Conservation (phyloP, 1,284 basidiomycete genomes). For the Ceratobasidium sp. region DNA sequence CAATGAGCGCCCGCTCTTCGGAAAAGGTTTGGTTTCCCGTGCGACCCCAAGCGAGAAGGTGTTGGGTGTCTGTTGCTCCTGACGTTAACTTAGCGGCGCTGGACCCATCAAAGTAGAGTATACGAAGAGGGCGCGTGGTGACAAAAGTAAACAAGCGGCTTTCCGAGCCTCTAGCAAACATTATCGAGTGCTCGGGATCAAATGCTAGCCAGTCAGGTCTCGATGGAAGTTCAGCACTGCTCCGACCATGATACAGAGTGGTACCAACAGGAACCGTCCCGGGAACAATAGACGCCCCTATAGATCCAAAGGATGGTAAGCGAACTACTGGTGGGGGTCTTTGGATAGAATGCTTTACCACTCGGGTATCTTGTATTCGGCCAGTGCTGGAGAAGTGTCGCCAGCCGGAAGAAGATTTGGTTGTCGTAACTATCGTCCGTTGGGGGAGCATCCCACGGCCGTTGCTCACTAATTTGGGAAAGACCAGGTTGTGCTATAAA, state of each 20-base stretch:
- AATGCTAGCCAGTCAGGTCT: slow-evolving; percentile 54
- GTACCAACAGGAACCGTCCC: slow-evolving; percentile 54
- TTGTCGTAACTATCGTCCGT: slow-evolving; percentile 42
- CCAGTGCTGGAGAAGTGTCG: slow-evolving; percentile 58
- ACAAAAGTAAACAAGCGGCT: slow-evolving; percentile 50
- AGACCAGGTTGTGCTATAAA: not conserved
- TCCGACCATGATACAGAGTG: slow-evolving; percentile 54
- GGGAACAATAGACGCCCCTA: slow-evolving; percentile 54
- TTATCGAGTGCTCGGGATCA: slow-evolving; percentile 55
- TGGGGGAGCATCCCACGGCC: slow-evolving; percentile 3
- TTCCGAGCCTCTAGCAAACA: slow-evolving; percentile 46
- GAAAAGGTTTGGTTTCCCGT: slow-evolving; percentile 41
- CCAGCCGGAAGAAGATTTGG: slow-evolving; percentile 55
- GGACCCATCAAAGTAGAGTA: slow-evolving; percentile 57
- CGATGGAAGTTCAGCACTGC: slow-evolving; percentile 47
- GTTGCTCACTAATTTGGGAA: not conserved
- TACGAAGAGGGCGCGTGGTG: slow-evolving; percentile 51
- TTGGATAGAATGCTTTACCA: slow-evolving; percentile 47
- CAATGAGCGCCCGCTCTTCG: slow-evolving; percentile 49
- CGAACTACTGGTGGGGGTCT: not conserved
- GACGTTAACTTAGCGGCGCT: slow-evolving; percentile 51
- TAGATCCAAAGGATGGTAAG: not conserved
- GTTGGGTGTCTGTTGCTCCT: slow-evolving; percentile 56
- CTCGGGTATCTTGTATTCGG: slow-evolving; percentile 59
- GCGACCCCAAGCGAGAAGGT: slow-evolving; percentile 53